Percentiles rank a stretch among this genome's conserved stretches.
These are phyloP conservation scores for Ceratocystis ficicola DNA, from an alignment of 2,329 filamentous ascomycete species.

Conservation along the genomic window DNA sequence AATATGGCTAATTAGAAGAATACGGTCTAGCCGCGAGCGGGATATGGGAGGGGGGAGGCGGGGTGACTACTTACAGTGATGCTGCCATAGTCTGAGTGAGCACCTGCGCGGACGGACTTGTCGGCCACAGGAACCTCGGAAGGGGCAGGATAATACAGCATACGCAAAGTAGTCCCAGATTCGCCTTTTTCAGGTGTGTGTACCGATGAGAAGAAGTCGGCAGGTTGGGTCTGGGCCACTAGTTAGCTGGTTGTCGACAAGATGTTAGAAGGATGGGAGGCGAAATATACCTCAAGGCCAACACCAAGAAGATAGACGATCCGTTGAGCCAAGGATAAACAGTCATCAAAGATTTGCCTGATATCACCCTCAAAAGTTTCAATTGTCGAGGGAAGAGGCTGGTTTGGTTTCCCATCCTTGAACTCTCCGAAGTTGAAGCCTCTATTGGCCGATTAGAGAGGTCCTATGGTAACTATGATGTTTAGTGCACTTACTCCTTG, in stretches of 20 bases:
- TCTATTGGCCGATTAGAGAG: slow-evolving; percentile 35
- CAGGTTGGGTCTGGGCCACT: slow-evolving; percentile 30
- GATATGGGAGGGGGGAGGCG: neutral
- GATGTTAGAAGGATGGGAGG: neutral
- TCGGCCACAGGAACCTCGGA: slow-evolving; percentile 26
- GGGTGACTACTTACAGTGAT: slow-evolving; percentile 34
- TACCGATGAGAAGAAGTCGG: slow-evolving; percentile 43
- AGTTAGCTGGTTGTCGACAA: slow-evolving; percentile 26
- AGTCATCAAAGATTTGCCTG: slow-evolving; percentile 54
- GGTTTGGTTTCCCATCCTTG: slow-evolving; percentile 52
- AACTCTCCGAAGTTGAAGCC: slow-evolving; percentile 89
- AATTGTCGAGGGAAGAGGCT: slow-evolving; percentile 61
- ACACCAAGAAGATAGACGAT: slow-evolving; percentile 67
- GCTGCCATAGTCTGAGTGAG: slow-evolving; percentile 77
- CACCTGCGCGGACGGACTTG: slow-evolving; percentile 62
- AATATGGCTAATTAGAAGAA: neutral
- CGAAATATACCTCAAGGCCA: slow-evolving; percentile 50
- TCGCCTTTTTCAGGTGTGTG: slow-evolving; percentile 36
- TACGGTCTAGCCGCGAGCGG: neutral
- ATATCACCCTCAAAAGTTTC: slow-evolving; percentile 48
- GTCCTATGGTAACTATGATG: no score
- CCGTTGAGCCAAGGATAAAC: slow-evolving; percentile 58
- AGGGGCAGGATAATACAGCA: slow-evolving; percentile 59
- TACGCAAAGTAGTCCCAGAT: slow-evolving; percentile 51
- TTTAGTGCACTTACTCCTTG: slow-evolving; percentile 54